Base-by-base conservation (phyloP, 306 rosid species). In the Arachis stenosperma region DNA sequence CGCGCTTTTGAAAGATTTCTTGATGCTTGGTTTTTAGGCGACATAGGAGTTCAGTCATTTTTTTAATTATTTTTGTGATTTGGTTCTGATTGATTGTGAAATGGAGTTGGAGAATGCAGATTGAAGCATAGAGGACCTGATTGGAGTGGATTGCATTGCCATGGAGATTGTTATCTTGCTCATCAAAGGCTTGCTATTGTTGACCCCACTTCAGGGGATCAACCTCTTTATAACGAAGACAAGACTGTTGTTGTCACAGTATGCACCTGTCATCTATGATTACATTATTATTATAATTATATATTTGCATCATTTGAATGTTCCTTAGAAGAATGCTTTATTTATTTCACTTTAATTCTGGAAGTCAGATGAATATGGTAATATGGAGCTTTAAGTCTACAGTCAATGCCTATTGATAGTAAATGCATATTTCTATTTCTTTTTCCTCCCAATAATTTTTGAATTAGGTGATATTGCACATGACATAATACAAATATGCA, bases 201-300 rank as follows among this genome's bases (percentile, higher is more conserved):
- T 2, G 99, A 94, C 64, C 99, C 99, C 57, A 67, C 99, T 77
- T 91, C 99, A 9, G 97, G 97, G 22, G 99, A 94, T 84, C 99
- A 94, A 69, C 99, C 99, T 39, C 90, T 94, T 2, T 91, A 85
- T 79, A 94, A 94, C 30, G 93, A 91, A 74, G 97, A 94, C 78
- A 90, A 90, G 81, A 88, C 96, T 73, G 74, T 94, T 63, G 9
- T 83, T 57, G 96, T 94, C 76, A 91, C 96, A 22, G 99, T 94
- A 85, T 9, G 75, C 65, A 6, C 54, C 37, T n/a, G n/a, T n/a
- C n/a, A n/a, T n/a, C n/a, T 74, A 43, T 60, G 36, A 40, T n/a
- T 55, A 3, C 30, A 56, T n/a, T 33, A 27, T 40, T 29, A 64
- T 29, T 30, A 33, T 60, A 33, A 46, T 51, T 39, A 36, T 46